Evolutionary conservation across 2,329 filamentous ascomycete species (phyloP).

Genomic region (Sclerotinia subarctica): DNA sequence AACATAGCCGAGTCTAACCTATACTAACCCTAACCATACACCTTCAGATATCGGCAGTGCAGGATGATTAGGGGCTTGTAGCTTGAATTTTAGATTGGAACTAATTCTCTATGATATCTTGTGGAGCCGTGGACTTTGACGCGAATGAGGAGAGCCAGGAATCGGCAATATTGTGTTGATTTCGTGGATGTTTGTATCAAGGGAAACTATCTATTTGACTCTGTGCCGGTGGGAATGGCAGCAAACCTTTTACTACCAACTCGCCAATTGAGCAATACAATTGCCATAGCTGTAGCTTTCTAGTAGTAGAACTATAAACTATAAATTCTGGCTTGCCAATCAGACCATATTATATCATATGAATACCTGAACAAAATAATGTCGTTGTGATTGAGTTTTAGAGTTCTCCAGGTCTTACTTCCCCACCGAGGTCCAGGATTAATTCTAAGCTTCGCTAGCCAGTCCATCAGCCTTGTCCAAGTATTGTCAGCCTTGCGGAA

Average conservation of each 20-base stretch:
- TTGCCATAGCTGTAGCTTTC: background rate
- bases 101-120: no score
- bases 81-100: background rate
- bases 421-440: background rate
- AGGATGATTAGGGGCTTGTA: no score
- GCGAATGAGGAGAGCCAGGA: no score
- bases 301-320: no score
- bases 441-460: background rate
- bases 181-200: background rate
- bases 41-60: background rate
- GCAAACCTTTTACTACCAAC: background rate
- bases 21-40: background rate
- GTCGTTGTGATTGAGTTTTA: conserved; percentile 12
- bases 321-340: no score
- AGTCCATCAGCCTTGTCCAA: background rate
- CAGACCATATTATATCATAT: background rate
- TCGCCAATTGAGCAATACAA: background rate
- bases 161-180: background rate
- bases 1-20: background rate
- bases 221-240: background rate
- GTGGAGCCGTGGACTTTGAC: no score
- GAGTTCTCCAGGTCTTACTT: background rate
- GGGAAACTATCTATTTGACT: no score
- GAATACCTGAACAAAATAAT: background rate
- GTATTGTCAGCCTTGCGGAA: background rate